Evolutionary conservation across 2,329 filamentous ascomycete genomes (phyloP), one percentile per base, ranked within the genome.

Genomic region (Paecilomyces sp.): DNA sequence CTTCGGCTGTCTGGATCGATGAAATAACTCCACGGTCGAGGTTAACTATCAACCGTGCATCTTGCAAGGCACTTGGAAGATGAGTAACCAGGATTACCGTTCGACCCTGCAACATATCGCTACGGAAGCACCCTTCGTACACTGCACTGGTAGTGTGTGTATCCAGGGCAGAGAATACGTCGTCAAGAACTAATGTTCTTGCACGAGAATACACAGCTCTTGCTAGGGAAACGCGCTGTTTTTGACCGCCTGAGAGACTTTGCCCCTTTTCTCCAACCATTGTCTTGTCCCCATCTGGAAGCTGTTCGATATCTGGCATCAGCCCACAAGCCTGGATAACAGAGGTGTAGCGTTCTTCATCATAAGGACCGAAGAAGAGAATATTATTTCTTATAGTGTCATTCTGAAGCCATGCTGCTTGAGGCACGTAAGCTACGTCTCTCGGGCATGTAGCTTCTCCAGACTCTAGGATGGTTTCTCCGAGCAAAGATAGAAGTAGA

Each of bases 351-450:
- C 85, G 76, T 6, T 65, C 62, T 11, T 79, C 73, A 60, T 88
- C 83, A 54, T 82, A 84, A 33, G 80, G 77, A 36, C 77, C 80
- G 15, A 84, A 84, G 60, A 88, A 88, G 2, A 87, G 67, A 15
- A 88, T 87, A 64, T 88, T 88, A 13, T 88, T 83, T 1, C 82
- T 79, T 55, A 88, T 84, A 2, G 82, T 86, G 77, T 85, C 86
- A 70, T 83, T 86, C 69, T 88, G 85, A 4, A 88, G 74, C 85
- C 85, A 88, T 0, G 85, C 83, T 0, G 84, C 81, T 65, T 88
- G 86, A 1, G 83, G 83, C 6, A 82, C 81, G 68, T 82, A 86
- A 0, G 59, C 85, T 78, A 61, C 82, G 80, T 71, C 87, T 83
- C 1, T 80, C 79, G 13, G 85, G 71, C 79, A 68, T 1, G 60